Percentiles rank a stretch among this genome's conserved stretches.
phyloP scores from a whole-genome alignment of 176 grass and related monocot species.

The Aegilops tauschii region DNA sequence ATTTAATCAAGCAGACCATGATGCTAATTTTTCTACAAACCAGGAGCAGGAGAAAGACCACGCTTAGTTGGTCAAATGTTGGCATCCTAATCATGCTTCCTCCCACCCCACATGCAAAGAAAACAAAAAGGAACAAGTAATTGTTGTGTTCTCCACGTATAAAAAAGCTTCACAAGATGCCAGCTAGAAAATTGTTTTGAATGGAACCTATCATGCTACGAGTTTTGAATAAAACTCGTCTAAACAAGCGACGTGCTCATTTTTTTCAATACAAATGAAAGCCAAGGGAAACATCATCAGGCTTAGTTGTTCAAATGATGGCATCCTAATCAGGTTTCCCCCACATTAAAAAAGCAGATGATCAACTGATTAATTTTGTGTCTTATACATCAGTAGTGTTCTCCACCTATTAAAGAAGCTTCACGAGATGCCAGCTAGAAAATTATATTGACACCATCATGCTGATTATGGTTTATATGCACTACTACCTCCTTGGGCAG shows the following conservation, averaged over 20 bases:
- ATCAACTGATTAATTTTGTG: not conserved
- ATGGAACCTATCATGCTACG: not conserved
- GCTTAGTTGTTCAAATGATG: not conserved
- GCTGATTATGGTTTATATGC: not conserved
- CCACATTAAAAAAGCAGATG: not conserved
- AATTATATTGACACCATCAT: not conserved
- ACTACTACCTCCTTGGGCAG: not conserved
- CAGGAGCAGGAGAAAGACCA: not conserved
- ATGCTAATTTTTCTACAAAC: not conserved
- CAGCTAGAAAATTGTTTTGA: not conserved
- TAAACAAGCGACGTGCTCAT: not conserved
- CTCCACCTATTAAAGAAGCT: not conserved
- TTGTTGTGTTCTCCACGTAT: slow-evolving; percentile 3
- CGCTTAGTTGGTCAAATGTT: not conserved
- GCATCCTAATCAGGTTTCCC: not conserved
- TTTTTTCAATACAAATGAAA: not conserved
- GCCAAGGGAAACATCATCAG: not conserved
- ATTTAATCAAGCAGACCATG: no score
- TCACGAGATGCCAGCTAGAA: slow-evolving; percentile 1
- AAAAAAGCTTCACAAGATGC: not conserved
- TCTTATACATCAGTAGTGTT: not conserved
- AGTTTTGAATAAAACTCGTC: not conserved
- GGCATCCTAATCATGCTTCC: slow-evolving; percentile 4
- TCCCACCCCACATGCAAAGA: not conserved
- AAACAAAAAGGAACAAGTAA: not conserved